Percentiles rank a stretch among this genome's conserved stretches.
phyloP scores from a whole-genome alignment of 2,329 filamentous ascomycete genomes.

The Magnaporthiopsis rhizophila region DNA sequence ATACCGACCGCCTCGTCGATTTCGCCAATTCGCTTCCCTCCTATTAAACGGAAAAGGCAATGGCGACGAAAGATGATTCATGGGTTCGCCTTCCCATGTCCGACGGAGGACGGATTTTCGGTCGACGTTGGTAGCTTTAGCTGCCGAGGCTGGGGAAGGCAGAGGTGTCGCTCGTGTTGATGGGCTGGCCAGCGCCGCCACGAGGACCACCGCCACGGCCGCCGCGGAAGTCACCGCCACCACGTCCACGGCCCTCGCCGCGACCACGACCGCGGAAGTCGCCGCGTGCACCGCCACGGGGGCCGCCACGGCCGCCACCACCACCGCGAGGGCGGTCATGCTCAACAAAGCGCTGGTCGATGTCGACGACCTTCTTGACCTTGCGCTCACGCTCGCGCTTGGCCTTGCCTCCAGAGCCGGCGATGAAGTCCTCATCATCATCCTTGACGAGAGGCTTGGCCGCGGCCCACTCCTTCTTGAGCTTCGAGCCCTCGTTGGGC shows the following conservation, averaged over 20 bases:
- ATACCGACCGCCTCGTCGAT: not conserved
- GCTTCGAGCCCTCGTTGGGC: constrained; percentile 84
- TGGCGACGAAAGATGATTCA: not conserved
- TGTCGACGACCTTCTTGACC: constrained; percentile 82
- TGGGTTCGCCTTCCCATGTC: not conserved
- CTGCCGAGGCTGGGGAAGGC: constrained; percentile 55
- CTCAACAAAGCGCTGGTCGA: constrained; percentile 78
- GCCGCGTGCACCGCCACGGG: constrained; percentile 35
- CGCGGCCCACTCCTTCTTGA: constrained; percentile 85
- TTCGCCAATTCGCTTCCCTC: not conserved
- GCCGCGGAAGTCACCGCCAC: constrained; percentile 34
- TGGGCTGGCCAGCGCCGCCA: constrained; percentile 30
- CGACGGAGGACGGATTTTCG: not conserved
- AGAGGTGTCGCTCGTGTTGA: constrained; percentile 50
- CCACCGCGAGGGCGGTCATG: constrained; percentile 51
- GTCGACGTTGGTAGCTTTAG: constrained; percentile 11
- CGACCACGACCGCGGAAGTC: constrained; percentile 40
- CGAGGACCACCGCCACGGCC: constrained; percentile 15
- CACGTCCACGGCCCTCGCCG: constrained; percentile 36
- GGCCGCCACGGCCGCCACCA: constrained; percentile 44
- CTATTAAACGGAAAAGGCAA: not conserved
- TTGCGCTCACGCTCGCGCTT: constrained; percentile 83
- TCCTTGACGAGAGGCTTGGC: constrained; percentile 66
- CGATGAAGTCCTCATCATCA: constrained; percentile 69
- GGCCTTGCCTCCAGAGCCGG: constrained; percentile 66